Evolutionary conservation across 441 rosid species (phyloP), one percentile per base, ranked within the genome.

Genomic region (Aleurites moluccanus): DNA sequence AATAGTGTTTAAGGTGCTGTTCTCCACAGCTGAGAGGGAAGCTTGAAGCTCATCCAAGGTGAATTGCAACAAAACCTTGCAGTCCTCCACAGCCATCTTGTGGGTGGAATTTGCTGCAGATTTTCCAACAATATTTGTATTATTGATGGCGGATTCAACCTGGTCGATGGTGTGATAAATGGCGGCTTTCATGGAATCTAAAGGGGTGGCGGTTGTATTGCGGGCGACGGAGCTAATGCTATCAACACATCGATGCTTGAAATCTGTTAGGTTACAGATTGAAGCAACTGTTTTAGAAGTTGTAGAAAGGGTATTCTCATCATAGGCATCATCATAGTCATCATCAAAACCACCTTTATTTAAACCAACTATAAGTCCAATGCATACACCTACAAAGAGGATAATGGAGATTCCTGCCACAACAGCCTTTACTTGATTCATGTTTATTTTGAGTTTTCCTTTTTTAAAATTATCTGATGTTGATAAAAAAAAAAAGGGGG

Each of bases 51-150:
- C 86, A 21, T 83, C 83, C 14, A 81, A 64, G 0, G 89, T 87
- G 45, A 68, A 76, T 72, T 80, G 73, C 75, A 85, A 73, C 73
- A 88, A 70, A 28, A 70, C 86, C 80, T 83, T 81, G 76, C 93
- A 92, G 77, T 88, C 88, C 7, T 88, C 87, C 60, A 90, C 78
- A 25, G 85, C 88, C 77, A 83, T 79, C 74, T 81, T 86, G 18
- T 73, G 78, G 70, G 75, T 69, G 35, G 83, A 28, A 35, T 72
- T 69, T 13, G 10, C 73, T 1, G 63, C 77, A 0, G 45, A 47
- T 1, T 35, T 64, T 28, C 65, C 76, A 1, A 75, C 20, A 10
- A 40, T 25, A 0, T 25, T 79, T 5, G 83, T 45, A 35, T 42
- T 75, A 16, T 66, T 76, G 57, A 69, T 20, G 4, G 84, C 82